Percentiles rank a stretch among this genome's conserved stretches.
These are phyloP conservation scores for Balamuthia mandrillaris DNA, from an alignment of 208 protist genomes.

Conservation along the genomic window DNA sequence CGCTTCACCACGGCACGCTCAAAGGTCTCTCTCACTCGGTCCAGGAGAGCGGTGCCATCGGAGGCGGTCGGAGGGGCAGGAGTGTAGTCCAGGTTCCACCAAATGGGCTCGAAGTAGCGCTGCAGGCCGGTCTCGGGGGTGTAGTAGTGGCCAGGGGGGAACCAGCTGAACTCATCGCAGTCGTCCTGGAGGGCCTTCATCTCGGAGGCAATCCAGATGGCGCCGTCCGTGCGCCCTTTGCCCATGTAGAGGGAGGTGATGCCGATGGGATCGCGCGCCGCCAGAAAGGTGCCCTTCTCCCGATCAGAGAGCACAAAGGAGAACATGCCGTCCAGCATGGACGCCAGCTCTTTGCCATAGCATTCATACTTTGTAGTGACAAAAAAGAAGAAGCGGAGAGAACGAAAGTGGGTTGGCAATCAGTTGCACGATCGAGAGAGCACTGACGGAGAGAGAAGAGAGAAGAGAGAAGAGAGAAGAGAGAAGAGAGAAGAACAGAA, in stretches of 20 bases:
- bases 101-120: constrained; percentile 51
- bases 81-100: constrained; percentile 13
- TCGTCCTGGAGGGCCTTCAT: constrained; percentile 76
- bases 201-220: constrained; percentile 78
- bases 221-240: constrained; percentile 68
- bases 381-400: not conserved
- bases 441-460: not conserved
- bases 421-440: no score
- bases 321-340: constrained; percentile 71
- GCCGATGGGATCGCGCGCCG: constrained; percentile 80
- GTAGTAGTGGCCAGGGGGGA: constrained; percentile 77
- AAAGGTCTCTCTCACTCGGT: constrained; percentile 46
- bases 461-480: not conserved
- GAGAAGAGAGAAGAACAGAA: not conserved
- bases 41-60: constrained; percentile 24
- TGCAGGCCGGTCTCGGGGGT: constrained; percentile 46
- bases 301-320: constrained; percentile 73
- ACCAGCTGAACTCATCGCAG: constrained; percentile 70
- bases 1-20: constrained; percentile 59
- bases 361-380: constrained; percentile 55
- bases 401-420: not conserved
- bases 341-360: constrained; percentile 57
- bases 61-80: not conserved
- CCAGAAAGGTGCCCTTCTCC: constrained; percentile 61
- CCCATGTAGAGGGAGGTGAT: constrained; percentile 65